Evolutionary conservation across 2,329 filamentous ascomycete genomes (phyloP).

Genomic region (Magnaporthiopsis incrustans): DNA sequence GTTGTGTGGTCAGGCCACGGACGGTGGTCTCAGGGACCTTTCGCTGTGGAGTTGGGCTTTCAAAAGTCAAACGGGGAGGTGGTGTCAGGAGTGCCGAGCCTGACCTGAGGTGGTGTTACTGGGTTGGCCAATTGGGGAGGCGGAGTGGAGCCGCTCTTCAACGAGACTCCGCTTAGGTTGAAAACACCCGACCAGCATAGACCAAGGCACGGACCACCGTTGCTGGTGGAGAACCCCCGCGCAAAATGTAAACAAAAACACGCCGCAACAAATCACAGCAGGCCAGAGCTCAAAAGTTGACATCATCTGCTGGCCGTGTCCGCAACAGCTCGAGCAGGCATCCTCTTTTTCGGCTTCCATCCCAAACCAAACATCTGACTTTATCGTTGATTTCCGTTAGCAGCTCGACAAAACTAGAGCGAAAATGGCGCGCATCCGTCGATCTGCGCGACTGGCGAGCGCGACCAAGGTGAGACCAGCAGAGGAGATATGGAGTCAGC

Average conservation of each 20-base stretch:
- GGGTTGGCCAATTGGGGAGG: background rate
- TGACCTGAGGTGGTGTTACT: background rate
- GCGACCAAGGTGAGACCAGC: slow-evolving; percentile 25
- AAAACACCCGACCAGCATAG: background rate
- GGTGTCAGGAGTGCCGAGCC: too few relatives aligned
- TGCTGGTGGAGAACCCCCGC: background rate
- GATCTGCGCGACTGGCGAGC: slow-evolving; percentile 35
- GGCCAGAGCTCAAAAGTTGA: background rate
- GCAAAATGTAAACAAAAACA: background rate
- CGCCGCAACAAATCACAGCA: background rate
- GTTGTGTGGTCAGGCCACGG: background rate
- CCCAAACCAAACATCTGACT: background rate
- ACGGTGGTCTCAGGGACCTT: background rate
- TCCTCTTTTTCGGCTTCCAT: background rate
- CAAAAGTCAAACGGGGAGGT: background rate
- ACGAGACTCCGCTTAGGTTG: background rate
- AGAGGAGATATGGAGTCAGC: slow-evolving; percentile 4
- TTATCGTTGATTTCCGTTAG: background rate
- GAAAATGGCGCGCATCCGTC: slow-evolving; percentile 19
- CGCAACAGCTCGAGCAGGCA: background rate
- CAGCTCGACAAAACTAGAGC: background rate
- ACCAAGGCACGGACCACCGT: background rate
- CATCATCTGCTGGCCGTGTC: background rate
- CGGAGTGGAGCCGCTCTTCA: background rate
- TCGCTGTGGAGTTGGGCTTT: background rate